A percentile compares a stretch with the other conserved stretches of the same genome.
Conservation (phyloP, 2,329 filamentous ascomycete genomes). For the Ophiostoma himal-ulmi region DNA sequence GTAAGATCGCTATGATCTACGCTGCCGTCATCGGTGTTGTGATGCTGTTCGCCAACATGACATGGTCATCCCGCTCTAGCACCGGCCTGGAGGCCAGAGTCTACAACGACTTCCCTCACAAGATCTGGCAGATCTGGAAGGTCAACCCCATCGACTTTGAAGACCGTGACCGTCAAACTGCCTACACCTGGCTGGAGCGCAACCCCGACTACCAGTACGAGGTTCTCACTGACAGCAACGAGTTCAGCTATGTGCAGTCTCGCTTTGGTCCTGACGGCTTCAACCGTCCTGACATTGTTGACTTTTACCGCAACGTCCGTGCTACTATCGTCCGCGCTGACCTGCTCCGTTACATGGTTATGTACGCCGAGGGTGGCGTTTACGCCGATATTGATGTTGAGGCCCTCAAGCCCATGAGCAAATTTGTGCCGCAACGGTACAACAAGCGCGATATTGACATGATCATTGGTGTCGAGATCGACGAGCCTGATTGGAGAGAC, state of each 20-base stretch:
- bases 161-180: constrained; percentile 53
- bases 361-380: constrained; percentile 59
- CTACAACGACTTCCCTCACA: constrained; percentile 49
- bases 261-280: constrained; percentile 60
- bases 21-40: constrained; percentile 18
- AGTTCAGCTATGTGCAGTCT: constrained; percentile 60
- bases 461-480: constrained; percentile 65
- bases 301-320: constrained; percentile 54
- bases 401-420: constrained; percentile 36
- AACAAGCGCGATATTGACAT: constrained; percentile 60
- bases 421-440: constrained; percentile 60
- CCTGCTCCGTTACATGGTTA: constrained; percentile 59
- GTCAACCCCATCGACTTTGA: constrained; percentile 62
- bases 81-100: constrained; percentile 14
- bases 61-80: not conserved
- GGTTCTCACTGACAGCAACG: constrained; percentile 63
- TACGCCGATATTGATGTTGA: constrained; percentile 43
- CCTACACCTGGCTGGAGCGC: constrained; percentile 59
- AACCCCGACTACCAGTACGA: constrained; percentile 64
- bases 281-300: constrained; percentile 60
- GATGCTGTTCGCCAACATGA: constrained; percentile 20
- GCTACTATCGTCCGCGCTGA: constrained; percentile 63
- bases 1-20: constrained; percentile 24
- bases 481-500: constrained; percentile 58
- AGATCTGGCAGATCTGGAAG: constrained; percentile 77